Base-by-base conservation (phyloP, 805 yeast genomes). In the Pichia insulana region DNA sequence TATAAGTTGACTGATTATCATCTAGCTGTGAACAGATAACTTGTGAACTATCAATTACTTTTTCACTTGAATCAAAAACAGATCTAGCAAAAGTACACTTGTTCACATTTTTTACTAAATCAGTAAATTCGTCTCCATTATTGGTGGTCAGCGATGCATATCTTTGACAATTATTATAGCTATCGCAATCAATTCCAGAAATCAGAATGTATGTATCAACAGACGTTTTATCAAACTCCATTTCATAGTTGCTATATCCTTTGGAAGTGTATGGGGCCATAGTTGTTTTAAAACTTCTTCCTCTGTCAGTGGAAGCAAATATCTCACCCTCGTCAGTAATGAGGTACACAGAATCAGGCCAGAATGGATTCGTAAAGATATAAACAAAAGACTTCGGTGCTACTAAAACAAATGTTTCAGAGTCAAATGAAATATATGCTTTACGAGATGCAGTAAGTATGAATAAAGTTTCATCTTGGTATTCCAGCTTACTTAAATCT, bases 81-180 rank as follows among this genome's bases (percentile, higher is more conserved):
- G 73, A 58, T 12, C 79, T 80, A n/a, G 76, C 78, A 59, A 76
- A 90, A 39, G 74, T 74, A 69, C 98, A 90, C 7, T 61, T 62
- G 16, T 64, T 54, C 6, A 76, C 83, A 48, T 75, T 67, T 7
- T 73, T 73, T 19, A 68, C 58, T 48, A 92, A 55, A 40, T 67
- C 64, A 0, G 61, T 51, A 69, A 88, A 92, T 5, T 71, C 59
- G 22, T 60, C 52, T 18, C 97, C 98, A 19, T 73, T 76, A 62
- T 89, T 78, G 20, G 59, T 63, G 2, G 96, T 80, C 43, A 75
- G 64, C 50, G 69, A 81, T 0, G 89, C 80, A 7, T 68, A 69
- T 1, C 71, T 57, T 37, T 68, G 66, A 61, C 97, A 89, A 16
- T 67, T 61, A 1, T 50, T 42, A 12, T 51, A 48, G 13, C 65